Percentiles rank a stretch among this genome's conserved stretches.
Evolutionary conservation across 108 stramenopile genomes (phyloP).

Genomic region (Nitzschia sp.): DNA sequence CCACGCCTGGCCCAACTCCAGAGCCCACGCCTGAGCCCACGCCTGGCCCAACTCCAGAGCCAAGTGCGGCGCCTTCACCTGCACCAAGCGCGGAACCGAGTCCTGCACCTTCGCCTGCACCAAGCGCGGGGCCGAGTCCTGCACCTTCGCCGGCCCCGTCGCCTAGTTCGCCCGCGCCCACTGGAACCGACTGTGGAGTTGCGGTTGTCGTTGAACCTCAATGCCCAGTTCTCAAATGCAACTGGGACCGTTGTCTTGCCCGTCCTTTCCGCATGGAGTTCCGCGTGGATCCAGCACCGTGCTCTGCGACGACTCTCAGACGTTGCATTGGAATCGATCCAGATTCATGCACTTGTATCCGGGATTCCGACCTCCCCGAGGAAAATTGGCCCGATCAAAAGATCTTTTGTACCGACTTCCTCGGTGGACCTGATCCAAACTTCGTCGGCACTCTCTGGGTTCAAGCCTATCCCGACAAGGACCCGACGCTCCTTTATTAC

Average conservation of each 20-base stretch:
- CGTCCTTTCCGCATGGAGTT: constrained; percentile 18
- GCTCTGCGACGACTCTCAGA: background rate
- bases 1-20: background rate
- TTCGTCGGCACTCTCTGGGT: background rate
- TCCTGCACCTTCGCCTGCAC: background rate
- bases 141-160: background rate
- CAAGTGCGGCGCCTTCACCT: background rate
- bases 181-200: constrained; percentile 15
- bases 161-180: constrained; percentile 4
- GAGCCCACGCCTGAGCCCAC: constrained; percentile 3
- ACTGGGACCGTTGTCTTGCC: constrained; percentile 12
- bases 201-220: constrained; percentile 4
- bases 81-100: background rate
- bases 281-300: background rate
- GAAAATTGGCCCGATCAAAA: constrained; percentile 11
- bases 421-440: background rate
- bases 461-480: background rate
- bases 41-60: background rate
- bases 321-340: constrained; percentile 14
- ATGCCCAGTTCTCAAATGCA: constrained; percentile 12
- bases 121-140: background rate
- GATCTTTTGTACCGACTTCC: constrained; percentile 10
- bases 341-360: constrained; percentile 10
- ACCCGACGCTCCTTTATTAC: constrained; percentile 5
- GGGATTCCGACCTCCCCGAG: constrained; percentile 7